Evolutionary conservation across 2,329 filamentous ascomycete species (phyloP).

Genomic region (Cladosporium sp.): DNA sequence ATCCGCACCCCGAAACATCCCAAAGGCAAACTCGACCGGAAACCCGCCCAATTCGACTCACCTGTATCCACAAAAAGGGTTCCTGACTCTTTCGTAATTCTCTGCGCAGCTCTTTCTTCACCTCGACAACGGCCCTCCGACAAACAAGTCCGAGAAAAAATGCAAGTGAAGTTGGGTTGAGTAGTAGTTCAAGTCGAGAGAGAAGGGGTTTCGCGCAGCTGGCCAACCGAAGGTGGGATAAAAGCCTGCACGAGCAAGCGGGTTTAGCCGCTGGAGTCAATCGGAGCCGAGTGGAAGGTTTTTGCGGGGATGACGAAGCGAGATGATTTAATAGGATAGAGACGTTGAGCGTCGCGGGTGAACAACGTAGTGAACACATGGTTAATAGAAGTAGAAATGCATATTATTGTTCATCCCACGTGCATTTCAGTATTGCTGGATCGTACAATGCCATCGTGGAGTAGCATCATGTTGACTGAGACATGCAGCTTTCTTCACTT

Average conservation of each 20-base stretch:
- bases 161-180: constrained; percentile 6
- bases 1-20: background rate
- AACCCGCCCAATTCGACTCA: background rate
- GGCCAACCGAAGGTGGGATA: constrained; percentile 10
- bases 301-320: too few relatives aligned
- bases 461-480: too few relatives aligned
- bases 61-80: constrained; percentile 8
- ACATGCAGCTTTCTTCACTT: background rate
- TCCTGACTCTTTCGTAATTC: constrained; percentile 1
- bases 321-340: too few relatives aligned
- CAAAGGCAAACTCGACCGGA: background rate
- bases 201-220: constrained; percentile 5
- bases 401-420: too few relatives aligned
- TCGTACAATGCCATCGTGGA: too few relatives aligned
- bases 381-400: too few relatives aligned
- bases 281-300: too few relatives aligned
- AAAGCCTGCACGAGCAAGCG: constrained; percentile 7
- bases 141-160: constrained; percentile 12
- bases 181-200: background rate
- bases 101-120: constrained; percentile 12
- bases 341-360: too few relatives aligned
- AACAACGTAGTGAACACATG: too few relatives aligned
- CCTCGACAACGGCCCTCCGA: constrained; percentile 13
- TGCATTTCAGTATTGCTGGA: too few relatives aligned
- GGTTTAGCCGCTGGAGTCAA: constrained; percentile 1